Percentiles rank a stretch among this genome's conserved stretches.
These are phyloP conservation scores for Coniochaeta ligniaria DNA, from an alignment of 2,329 filamentous ascomycete species.

Conservation along the genomic window DNA sequence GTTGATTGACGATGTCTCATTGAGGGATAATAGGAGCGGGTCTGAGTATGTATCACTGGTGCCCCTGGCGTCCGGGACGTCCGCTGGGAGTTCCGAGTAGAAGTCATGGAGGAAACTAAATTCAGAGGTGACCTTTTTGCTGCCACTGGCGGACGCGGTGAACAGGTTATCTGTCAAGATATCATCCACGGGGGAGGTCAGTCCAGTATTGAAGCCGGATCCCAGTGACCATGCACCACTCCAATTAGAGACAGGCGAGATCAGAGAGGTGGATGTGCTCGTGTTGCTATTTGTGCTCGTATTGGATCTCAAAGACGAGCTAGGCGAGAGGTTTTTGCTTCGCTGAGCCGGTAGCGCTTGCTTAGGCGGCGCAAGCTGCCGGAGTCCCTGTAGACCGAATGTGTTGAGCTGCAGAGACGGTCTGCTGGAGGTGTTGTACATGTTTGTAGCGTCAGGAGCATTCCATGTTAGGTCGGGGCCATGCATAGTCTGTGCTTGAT, in stretches of 20 bases:
- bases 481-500: background rate
- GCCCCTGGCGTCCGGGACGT: slow-evolving; percentile 24
- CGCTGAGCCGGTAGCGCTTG: slow-evolving; percentile 16
- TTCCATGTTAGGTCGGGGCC: background rate
- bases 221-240: slow-evolving; percentile 32
- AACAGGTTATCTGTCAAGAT: slow-evolving; percentile 20
- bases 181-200: slow-evolving; percentile 37
- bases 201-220: slow-evolving; percentile 31
- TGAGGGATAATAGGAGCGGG: slow-evolving; percentile 27
- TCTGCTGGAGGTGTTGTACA: slow-evolving; percentile 7
- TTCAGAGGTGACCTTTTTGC: slow-evolving; percentile 17
- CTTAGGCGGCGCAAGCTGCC: slow-evolving; percentile 15
- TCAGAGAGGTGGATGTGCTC: slow-evolving; percentile 28
- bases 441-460: slow-evolving; percentile 4
- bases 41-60: slow-evolving; percentile 23
- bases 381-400: slow-evolving; percentile 23
- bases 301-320: slow-evolving; percentile 40
- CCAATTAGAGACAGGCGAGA: slow-evolving; percentile 42
- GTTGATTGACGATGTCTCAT: slow-evolving; percentile 23
- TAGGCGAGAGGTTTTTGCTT: slow-evolving; percentile 37
- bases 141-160: slow-evolving; percentile 13
- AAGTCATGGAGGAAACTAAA: slow-evolving; percentile 18
- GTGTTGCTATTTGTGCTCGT: slow-evolving; percentile 25
- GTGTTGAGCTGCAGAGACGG: slow-evolving; percentile 33
- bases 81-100: slow-evolving; percentile 35